phyloP scores from a whole-genome alignment of 1,284 basidiomycete species.

The Thelephora terrestris region DNA sequence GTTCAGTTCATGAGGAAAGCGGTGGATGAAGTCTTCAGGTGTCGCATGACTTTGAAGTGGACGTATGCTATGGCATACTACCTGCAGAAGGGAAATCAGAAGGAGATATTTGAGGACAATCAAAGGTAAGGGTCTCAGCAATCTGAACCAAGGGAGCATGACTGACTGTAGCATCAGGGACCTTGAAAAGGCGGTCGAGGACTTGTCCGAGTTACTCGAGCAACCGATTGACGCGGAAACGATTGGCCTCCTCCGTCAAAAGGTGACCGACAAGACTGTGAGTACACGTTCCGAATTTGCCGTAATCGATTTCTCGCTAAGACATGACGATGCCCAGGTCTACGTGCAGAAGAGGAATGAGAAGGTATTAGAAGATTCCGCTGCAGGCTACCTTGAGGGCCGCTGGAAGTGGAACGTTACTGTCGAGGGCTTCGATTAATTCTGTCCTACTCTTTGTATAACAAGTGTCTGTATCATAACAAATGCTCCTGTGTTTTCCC shows the following conservation, averaged over 20 bases:
- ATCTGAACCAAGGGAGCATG: conserved; percentile 3
- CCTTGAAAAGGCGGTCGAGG: conserved; percentile 91
- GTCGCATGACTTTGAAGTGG: conserved; percentile 96
- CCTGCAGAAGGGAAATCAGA: conserved; percentile 79
- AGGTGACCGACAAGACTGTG: conserved; percentile 91
- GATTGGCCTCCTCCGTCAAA: conserved; percentile 77
- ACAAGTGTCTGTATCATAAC: too few species aligned
- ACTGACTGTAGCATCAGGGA: conserved; percentile 42
- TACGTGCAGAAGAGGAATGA: conserved; percentile 95
- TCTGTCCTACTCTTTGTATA: background rate
- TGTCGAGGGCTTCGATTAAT: conserved; percentile 51
- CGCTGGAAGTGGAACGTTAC: conserved; percentile 68
- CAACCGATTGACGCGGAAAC: conserved; percentile 80
- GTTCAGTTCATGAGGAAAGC: conserved; percentile 99
- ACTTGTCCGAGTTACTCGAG: conserved; percentile 88
- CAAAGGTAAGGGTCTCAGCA: conserved; percentile 51
- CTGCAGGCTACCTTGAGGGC: conserved; percentile 82
- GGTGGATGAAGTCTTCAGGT: conserved; percentile 84
- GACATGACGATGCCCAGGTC: conserved; percentile 37
- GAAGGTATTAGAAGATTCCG: conserved; percentile 91
- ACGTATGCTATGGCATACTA: conserved; percentile 99
- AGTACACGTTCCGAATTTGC: conserved; percentile 18
- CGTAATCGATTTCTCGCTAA: background rate
- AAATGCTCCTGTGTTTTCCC: too few species aligned
- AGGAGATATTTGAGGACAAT: conserved; percentile 96